A percentile compares a stretch with the other conserved stretches of the same genome.
phyloP scores from a whole-genome alignment of 768 basidiomycete genomes.

The Hericium erinaceus region DNA sequence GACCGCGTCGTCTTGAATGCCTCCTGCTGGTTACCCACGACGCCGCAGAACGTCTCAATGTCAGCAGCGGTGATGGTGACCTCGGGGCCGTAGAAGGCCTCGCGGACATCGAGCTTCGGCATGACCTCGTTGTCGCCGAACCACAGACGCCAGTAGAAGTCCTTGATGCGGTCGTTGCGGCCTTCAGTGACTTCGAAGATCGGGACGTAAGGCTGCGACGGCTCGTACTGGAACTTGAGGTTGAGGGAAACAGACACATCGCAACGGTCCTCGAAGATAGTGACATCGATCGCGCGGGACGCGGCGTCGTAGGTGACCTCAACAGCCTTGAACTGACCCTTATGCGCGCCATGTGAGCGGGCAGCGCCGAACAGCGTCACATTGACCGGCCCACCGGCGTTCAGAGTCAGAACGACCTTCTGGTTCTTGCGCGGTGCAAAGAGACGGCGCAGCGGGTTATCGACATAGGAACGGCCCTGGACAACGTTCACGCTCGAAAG shows the following conservation, averaged over 20 bases:
- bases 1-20: slow-evolving; percentile 75
- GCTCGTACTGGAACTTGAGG: slow-evolving; percentile 80
- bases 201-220: slow-evolving; percentile 81
- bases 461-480: slow-evolving; percentile 76
- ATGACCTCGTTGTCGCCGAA: slow-evolving; percentile 79
- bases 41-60: slow-evolving; percentile 83
- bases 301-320: slow-evolving; percentile 53
- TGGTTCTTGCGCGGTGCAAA: slow-evolving; percentile 78
- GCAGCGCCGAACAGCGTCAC: slow-evolving; percentile 68
- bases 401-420: slow-evolving; percentile 51
- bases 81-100: slow-evolving; percentile 81
- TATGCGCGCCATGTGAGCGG: slow-evolving; percentile 71
- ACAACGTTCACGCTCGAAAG: slow-evolving; percentile 75
- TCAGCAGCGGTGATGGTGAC: slow-evolving; percentile 68
- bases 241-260: slow-evolving; percentile 68
- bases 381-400: slow-evolving; percentile 40
- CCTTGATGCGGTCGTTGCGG: slow-evolving; percentile 86
- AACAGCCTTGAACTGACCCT: slow-evolving; percentile 71
- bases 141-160: slow-evolving; percentile 99
- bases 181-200: slow-evolving; percentile 83
- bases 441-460: slow-evolving; percentile 83
- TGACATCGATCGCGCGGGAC: slow-evolving; percentile 54
- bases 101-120: slow-evolving; percentile 70
- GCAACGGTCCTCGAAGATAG: slow-evolving; percentile 76
- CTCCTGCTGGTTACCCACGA: slow-evolving; percentile 90